A percentile compares a stretch with the other conserved stretches of the same genome.
Conservation (phyloP, 2,329 filamentous ascomycete genomes). For the Aspergillus hiratsukae region DNA sequence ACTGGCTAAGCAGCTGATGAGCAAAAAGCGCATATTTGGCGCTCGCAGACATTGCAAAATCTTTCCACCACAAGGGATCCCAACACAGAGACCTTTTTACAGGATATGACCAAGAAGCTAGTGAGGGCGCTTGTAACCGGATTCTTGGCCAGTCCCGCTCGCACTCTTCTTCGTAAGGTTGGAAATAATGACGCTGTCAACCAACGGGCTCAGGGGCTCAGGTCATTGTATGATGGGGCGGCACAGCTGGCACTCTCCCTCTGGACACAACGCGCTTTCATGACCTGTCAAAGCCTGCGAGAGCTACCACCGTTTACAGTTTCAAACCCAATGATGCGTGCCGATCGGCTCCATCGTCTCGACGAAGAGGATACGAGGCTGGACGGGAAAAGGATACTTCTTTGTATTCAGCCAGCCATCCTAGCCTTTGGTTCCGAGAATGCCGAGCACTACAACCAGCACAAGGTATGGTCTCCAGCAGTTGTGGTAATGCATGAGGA, state of each 20-base stretch:
- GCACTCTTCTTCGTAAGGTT: not conserved
- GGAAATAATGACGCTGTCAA: too few species aligned
- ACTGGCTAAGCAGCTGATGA: slow-evolving; percentile 8
- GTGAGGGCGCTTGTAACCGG: not conserved
- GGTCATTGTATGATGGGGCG: slow-evolving; percentile 7
- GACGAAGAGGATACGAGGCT: slow-evolving; percentile 15
- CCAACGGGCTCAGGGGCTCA: not conserved
- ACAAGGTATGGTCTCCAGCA: slow-evolving; percentile 18
- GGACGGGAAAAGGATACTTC: slow-evolving; percentile 7
- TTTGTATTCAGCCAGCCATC: slow-evolving; percentile 17
- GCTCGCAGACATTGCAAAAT: slow-evolving; percentile 16
- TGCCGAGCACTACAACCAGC: slow-evolving; percentile 17
- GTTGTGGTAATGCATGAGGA: slow-evolving; percentile 14
- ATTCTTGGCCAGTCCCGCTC: slow-evolving; percentile 1
- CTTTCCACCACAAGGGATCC: slow-evolving; percentile 6
- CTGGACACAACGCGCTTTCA: slow-evolving; percentile 17
- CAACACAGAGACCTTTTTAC: not conserved
- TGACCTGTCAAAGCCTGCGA: slow-evolving; percentile 3
- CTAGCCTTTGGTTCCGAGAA: slow-evolving; percentile 19
- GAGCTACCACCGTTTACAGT: not conserved
- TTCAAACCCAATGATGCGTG: slow-evolving; percentile 5
- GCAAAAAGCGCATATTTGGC: slow-evolving; percentile 17
- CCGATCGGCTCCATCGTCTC: slow-evolving; percentile 18
- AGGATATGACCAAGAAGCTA: not conserved
- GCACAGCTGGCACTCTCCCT: slow-evolving; percentile 11